Percentiles rank a stretch among this genome's conserved stretches.
Conservation (phyloP, 768 basidiomycete species). For the Naganishia friedmannii region DNA sequence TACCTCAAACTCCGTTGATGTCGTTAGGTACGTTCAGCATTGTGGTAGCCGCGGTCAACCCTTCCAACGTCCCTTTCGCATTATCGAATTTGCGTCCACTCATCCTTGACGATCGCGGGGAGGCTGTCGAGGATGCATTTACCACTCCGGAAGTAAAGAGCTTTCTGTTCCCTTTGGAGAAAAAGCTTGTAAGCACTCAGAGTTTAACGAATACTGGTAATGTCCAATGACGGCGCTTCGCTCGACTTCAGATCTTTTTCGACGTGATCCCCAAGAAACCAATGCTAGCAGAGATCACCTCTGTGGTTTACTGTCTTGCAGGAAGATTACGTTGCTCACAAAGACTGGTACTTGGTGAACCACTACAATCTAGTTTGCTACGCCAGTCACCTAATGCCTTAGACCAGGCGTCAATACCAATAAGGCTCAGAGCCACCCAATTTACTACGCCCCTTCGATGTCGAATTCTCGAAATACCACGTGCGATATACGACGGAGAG, state of each 20-base stretch:
- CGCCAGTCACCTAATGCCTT: background rate
- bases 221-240: background rate
- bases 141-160: background rate
- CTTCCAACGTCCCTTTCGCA: background rate
- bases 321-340: background rate
- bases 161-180: background rate
- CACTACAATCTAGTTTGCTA: too few species aligned
- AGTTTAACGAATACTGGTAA: background rate
- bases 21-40: background rate
- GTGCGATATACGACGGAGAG: too few species aligned
- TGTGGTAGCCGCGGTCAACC: background rate
- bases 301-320: background rate
- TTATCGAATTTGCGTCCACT: background rate
- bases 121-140: background rate
- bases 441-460: too few species aligned
- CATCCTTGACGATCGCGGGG: background rate
- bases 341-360: background rate
- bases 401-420: background rate
- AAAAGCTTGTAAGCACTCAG: background rate
- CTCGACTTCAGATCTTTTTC: background rate
- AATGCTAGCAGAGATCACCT: background rate
- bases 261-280: background rate
- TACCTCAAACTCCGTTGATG: background rate
- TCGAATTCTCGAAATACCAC: too few species aligned
- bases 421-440: too few species aligned